Conservation (phyloP, 169 alveolate species). For the Cryptosporidium tyzzeri region DNA sequence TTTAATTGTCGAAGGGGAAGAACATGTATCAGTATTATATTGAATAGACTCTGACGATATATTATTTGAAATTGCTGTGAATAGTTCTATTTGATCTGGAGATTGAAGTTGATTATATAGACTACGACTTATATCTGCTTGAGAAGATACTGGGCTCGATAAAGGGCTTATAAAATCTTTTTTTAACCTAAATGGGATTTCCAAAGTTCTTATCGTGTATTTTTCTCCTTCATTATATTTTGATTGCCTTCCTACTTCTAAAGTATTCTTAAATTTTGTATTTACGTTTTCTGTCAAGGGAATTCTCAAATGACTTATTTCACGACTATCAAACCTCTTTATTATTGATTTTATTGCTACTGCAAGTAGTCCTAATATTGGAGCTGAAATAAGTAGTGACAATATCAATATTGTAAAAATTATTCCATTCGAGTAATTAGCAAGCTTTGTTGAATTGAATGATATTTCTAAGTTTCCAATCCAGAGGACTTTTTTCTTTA, state of each 20-base stretch:
- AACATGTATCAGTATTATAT: conserved; percentile 42
- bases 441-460: not conserved
- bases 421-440: conserved; percentile 4
- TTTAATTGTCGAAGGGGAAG: conserved; percentile 69
- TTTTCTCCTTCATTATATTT: not conserved
- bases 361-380: not conserved
- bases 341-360: not conserved
- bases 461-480: not conserved
- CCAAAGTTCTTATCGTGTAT: not conserved
- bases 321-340: not conserved
- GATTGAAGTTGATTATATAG: conserved; percentile 31
- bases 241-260: not conserved
- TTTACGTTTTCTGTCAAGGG: not conserved
- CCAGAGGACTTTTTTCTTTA: not conserved
- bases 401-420: not conserved
- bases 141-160: conserved; percentile 40
- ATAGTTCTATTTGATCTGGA: conserved; percentile 24
- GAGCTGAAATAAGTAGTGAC: not conserved
- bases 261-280: conserved; percentile 12
- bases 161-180: conserved; percentile 23
- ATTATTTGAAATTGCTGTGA: conserved; percentile 44
- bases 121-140: not conserved
- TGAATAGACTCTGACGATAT: conserved; percentile 9
- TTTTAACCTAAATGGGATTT: conserved; percentile 27
- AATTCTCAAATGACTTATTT: not conserved